These are phyloP conservation scores for Penicillium griseofulvum DNA, from an alignment of 2,329 filamentous ascomycete species.

Conservation along the genomic window DNA sequence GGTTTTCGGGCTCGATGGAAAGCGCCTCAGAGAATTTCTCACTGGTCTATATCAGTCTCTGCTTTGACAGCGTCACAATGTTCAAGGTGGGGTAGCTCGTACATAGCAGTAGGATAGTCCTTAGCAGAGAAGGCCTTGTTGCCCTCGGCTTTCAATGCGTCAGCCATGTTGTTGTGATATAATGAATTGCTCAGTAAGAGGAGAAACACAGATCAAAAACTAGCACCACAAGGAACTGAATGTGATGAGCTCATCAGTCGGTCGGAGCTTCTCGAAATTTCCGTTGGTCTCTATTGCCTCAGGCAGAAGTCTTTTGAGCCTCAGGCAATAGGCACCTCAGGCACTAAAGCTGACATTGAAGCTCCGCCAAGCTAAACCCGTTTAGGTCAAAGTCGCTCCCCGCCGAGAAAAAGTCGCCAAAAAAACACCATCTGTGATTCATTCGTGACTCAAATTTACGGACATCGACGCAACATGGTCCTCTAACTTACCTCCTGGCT, in stretches of 20 bases:
- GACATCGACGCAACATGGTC: conserved; percentile 15
- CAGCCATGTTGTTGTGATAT: conserved; percentile 54
- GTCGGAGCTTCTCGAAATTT: conserved; percentile 48
- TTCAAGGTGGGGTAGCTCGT: conserved; percentile 48
- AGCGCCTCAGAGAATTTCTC: conserved; percentile 95
- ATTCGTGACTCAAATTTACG: conserved; percentile 14
- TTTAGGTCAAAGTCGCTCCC: conserved; percentile 13
- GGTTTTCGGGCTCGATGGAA: conserved; percentile 79
- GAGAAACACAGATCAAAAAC: conserved; percentile 5
- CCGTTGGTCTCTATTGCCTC: conserved; percentile 27
- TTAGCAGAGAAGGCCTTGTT: conserved; percentile 98
- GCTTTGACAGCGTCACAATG: conserved; percentile 2
- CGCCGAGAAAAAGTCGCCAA: conserved; percentile 32
- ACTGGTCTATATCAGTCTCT: conserved; percentile 48
- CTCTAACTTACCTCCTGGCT: conserved; percentile 14
- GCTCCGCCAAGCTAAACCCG: conserved; percentile 19
- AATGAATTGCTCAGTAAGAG: conserved; percentile 1
- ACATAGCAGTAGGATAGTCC: conserved; percentile 95
- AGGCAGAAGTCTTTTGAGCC: conserved; percentile 19
- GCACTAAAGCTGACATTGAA: conserved; percentile 5
- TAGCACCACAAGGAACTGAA: conserved; percentile 5
- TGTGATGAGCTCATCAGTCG: conserved; percentile 16
- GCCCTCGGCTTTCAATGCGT: conserved; percentile 91
- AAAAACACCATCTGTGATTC: conserved; percentile 24
- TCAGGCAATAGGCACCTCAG: conserved; percentile 5